These are phyloP conservation scores for Pseudopediastrum boryanum DNA, from an alignment of 139 green algal species.

Conservation along the genomic window DNA sequence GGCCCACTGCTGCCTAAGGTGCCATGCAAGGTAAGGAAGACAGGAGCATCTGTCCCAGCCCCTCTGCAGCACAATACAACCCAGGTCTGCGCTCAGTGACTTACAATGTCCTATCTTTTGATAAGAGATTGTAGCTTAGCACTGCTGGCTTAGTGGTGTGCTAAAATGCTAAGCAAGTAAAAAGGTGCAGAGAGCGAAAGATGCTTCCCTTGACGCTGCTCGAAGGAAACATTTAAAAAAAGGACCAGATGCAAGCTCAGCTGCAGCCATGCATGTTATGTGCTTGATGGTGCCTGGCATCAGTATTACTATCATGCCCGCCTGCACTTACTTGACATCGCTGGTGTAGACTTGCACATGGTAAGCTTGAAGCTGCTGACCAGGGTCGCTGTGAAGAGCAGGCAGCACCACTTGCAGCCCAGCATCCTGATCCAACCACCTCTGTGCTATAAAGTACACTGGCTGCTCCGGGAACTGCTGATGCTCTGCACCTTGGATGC, in stretches of 20 bases:
- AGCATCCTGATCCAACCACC: constrained; percentile 52
- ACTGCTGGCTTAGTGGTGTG: background rate
- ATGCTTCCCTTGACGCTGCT: background rate
- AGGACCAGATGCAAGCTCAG: background rate
- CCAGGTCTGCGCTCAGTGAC: background rate
- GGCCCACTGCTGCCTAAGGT: background rate
- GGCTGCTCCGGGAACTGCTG: background rate
- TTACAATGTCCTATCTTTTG: background rate
- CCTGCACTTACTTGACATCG: constrained; percentile 36
- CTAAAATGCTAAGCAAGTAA: background rate
- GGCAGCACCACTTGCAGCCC: constrained; percentile 56
- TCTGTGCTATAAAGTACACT: constrained; percentile 29
- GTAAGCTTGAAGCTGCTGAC: constrained; percentile 40
- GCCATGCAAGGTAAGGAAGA: constrained; percentile 63
- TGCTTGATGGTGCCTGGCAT: no score
- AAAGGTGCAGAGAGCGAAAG: background rate
- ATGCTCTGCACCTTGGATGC: background rate
- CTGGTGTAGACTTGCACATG: constrained; percentile 47
- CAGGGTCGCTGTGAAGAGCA: constrained; percentile 43
- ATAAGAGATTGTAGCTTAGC: background rate
- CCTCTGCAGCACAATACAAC: constrained; percentile 7
- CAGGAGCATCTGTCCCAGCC: constrained; percentile 67
- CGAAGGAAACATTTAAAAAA: background rate
- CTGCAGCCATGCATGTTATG: background rate
- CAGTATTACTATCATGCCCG: no score